phyloP scores from a whole-genome alignment of 306 rosid species.

The Nissolia schottii region DNA sequence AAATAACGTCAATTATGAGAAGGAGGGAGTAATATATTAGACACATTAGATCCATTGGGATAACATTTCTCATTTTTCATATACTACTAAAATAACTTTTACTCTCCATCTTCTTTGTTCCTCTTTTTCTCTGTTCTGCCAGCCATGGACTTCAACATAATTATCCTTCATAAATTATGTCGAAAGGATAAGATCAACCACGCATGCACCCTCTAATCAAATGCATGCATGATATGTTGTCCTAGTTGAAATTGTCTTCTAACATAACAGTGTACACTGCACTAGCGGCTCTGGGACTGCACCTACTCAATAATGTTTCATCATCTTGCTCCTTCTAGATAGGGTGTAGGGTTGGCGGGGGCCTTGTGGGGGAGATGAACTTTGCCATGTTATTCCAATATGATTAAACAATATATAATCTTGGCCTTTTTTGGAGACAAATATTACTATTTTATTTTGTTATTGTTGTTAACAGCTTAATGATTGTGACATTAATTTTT shows the following conservation, averaged over 20 bases:
- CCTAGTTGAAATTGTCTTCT: constrained; percentile 5
- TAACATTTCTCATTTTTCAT: too few relatives aligned
- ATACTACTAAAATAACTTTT: too few relatives aligned
- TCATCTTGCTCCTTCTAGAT: not conserved
- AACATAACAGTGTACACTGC: not conserved
- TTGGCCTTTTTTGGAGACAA: constrained; percentile 2
- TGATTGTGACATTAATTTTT: not conserved
- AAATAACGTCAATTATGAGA: too few relatives aligned
- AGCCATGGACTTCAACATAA: too few relatives aligned
- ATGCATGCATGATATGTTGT: constrained; percentile 26
- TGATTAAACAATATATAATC: constrained; percentile 13
- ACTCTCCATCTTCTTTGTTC: too few relatives aligned
- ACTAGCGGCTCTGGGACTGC: not conserved
- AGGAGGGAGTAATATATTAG: too few relatives aligned
- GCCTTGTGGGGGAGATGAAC: constrained; percentile 24
- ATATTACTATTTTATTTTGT: not conserved
- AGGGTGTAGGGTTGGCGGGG: not conserved
- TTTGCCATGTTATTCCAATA: not conserved
- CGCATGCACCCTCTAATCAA: constrained; percentile 21
- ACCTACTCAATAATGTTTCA: not conserved
- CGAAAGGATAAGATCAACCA: constrained; percentile 20
- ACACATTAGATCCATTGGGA: too few relatives aligned
- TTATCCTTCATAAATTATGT: too few relatives aligned
- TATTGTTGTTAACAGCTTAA: not conserved
- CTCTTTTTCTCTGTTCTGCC: too few relatives aligned